A percentile compares a stretch with the other conserved stretches of the same genome.
These are phyloP conservation scores for Tuber umbilicatum DNA, from an alignment of 495 filamentous ascomycete species.

Conservation along the genomic window DNA sequence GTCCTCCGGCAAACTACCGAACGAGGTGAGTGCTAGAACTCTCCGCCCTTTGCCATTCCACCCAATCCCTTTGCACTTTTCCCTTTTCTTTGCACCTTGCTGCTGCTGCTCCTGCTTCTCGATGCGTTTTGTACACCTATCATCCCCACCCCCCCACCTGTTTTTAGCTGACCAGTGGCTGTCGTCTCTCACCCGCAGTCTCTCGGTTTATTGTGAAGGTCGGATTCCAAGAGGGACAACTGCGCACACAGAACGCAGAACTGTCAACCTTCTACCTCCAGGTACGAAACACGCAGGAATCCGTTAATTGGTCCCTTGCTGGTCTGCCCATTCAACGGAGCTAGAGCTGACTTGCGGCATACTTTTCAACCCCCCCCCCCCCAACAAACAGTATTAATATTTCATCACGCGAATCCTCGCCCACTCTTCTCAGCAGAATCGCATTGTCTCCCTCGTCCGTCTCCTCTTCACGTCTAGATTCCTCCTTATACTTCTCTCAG, in stretches of 20 bases:
- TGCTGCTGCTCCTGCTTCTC: constrained; percentile 25
- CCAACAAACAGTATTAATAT: constrained; percentile 6
- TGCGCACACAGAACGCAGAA: not conserved
- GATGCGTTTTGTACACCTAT: constrained; percentile 29
- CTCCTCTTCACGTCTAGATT: constrained; percentile 14
- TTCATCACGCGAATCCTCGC: constrained; percentile 29
- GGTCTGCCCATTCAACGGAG: not conserved
- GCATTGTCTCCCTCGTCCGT: constrained; percentile 36
- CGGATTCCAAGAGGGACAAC: not conserved
- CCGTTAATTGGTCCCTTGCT: not conserved
- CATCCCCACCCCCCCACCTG: constrained; percentile 21
- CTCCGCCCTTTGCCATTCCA: not conserved
- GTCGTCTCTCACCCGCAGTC: constrained; percentile 21
- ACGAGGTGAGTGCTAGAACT: constrained; percentile 33
- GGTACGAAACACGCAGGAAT: constrained; percentile 3
- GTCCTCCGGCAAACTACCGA: constrained; percentile 34
- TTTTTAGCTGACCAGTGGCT: constrained; percentile 38
- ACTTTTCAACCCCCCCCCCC: not conserved
- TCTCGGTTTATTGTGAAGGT: constrained; percentile 34
- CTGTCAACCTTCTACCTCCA: not conserved
- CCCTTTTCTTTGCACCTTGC: constrained; percentile 17
- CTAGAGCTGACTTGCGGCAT: not conserved
- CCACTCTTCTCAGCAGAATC: constrained; percentile 24
- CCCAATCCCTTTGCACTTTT: not conserved
- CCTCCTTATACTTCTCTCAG: constrained; percentile 31